Base-by-base conservation (phyloP, 1,284 basidiomycete genomes). In the Leccinum proximum region DNA sequence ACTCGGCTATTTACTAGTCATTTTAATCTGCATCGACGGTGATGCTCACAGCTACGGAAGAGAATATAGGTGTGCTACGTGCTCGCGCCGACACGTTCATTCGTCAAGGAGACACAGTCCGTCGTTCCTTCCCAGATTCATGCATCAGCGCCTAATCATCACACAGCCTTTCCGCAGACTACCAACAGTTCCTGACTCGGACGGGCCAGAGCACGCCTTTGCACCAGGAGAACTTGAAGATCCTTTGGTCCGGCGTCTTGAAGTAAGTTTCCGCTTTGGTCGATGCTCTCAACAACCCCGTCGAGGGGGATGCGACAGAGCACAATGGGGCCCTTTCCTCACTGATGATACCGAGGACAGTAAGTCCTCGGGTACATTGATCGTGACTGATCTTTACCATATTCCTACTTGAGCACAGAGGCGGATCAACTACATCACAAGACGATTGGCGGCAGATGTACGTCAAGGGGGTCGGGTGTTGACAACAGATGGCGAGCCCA, bases 241-340 rank as follows among this genome's bases (percentile, higher is more conserved):
- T 94, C 70, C 84, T 94, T 5, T 81, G 95, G n/a, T 93, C 91
- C 1, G 93, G 93, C 73, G 81, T 86, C 0, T 78, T 94, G 2
- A 93, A 30, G 30, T 30, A 93, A 8, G 83, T 92, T 2, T 93
- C 91, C 0, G 85, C 89, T 1, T 80, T 95, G 61, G 88, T 96
- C 30, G 30, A 30, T 30, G 30, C 30, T 30, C 30, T 30, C 30
- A 30, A 30, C 30, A 30, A 30, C 30, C 30, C 30, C 30, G 30
- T 30, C 30, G 30, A 30, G 30, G 30, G 30, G 30, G 30, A 30
- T 30, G 30, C 30, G 30, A 30, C 30, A 30, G 30, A 5, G 30
- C 30, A 30, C 30, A 30, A 30, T 30, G 5, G 30, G 30, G 30
- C 30, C 30, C 30, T 30, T 30, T 30, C 30, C 30, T 30, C 30